Evolutionary conservation across 1,284 basidiomycete genomes (phyloP), one percentile per base, ranked within the genome.

Genomic region (Moesziomyces sp.): DNA sequence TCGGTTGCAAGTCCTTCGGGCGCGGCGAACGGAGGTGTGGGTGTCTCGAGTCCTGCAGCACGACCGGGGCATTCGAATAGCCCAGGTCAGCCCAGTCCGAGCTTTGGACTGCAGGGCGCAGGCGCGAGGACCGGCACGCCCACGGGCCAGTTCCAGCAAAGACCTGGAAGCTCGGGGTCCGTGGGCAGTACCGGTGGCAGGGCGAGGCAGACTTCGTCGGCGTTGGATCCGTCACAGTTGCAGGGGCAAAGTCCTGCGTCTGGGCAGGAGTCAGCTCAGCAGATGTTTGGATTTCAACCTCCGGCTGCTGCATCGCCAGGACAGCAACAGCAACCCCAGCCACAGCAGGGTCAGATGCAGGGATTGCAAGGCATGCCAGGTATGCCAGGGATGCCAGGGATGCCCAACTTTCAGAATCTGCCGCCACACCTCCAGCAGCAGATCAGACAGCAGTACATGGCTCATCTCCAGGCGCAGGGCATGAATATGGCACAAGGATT

Each of bases 381-480:
- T 26, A 26, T 26, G 24, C 24, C 24, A 7, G 24, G 35, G 11
- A 54, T 69, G 54, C 55, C 60, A 7, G 24, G 35, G 11, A 54
- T 69, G 54, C 55, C 60, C 46, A 73, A 73, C 44, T 52, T 76
- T 23, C 69, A 76, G 23, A 61, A 60, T 28, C 45, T 76, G 26
- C 69, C 74, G 8, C 74, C 74, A 19, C 68, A 73, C 42, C 14
- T 76, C 35, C 74, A 76, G 52, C 69, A 73, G 43, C 69, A 73
- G 54, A 64, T 76, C 9, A 58, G 65, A 14, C 69, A 76, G 48
- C 74, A 76, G 64, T 74, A 74, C 43, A 53, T 69, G 52, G 66
- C 62, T 5, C 72, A 74, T 9, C 45, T 74, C 48, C 72, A 58
- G 49, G 40, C 46, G 21, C 58, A 64, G 23, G 51, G 54, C 6